phyloP scores from a whole-genome alignment of 768 basidiomycete genomes.

The Russula olivacea region DNA sequence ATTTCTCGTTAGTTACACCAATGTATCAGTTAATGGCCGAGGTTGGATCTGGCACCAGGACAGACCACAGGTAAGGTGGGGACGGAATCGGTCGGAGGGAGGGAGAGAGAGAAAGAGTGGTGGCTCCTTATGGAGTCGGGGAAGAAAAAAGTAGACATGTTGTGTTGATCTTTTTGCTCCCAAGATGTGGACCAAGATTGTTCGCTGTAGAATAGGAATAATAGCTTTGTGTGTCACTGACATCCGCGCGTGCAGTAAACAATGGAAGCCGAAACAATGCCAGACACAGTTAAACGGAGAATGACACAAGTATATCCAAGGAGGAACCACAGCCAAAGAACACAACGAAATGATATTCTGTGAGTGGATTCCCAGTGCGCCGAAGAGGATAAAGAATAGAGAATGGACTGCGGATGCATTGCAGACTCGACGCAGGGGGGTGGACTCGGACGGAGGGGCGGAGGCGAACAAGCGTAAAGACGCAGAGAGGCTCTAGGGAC shows the following conservation, averaged over 20 bases:
- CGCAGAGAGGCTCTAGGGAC: too few species aligned
- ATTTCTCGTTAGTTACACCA: slow-evolving; percentile 1
- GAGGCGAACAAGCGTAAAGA: too few species aligned
- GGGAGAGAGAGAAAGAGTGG: neutral
- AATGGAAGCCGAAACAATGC: neutral
- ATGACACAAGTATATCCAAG: neutral
- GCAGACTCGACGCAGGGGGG: too few species aligned
- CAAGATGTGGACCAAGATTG: neutral
- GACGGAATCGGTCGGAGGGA: neutral
- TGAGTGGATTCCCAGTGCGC: neutral
- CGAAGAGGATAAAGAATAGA: neutral
- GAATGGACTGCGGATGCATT: too few species aligned
- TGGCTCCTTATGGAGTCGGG: slow-evolving; percentile 6
- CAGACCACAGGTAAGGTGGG: neutral
- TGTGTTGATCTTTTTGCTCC: neutral
- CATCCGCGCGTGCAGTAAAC: neutral
- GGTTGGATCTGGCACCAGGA: neutral
- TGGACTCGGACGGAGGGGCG: too few species aligned
- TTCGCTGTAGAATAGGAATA: neutral
- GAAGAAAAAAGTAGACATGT: slow-evolving; percentile 2
- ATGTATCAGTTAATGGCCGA: neutral
- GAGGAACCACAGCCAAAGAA: neutral
- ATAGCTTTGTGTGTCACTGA: neutral
- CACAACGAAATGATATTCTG: neutral
- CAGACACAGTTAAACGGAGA: neutral